These are phyloP conservation scores for Secale cereale DNA, from an alignment of 176 grass and related monocot genomes.

Conservation along the genomic window DNA sequence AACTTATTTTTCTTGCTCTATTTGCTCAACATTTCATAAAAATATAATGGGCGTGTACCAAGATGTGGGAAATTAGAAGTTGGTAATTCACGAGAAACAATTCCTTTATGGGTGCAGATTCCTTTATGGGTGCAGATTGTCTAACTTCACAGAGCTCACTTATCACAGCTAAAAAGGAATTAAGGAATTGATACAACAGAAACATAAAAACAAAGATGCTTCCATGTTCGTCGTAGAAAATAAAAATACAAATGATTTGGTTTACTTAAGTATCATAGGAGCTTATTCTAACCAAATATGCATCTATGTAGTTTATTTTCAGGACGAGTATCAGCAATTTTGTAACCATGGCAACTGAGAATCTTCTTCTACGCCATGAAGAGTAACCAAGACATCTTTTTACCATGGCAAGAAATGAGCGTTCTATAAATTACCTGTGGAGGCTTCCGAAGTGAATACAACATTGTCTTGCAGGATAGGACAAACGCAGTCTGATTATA, in stretches of 20 bases:
- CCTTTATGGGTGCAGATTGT: background rate
- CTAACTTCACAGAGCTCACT: background rate
- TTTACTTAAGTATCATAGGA: background rate
- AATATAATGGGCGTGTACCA: background rate
- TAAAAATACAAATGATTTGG: background rate
- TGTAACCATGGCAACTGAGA: background rate
- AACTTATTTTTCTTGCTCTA: background rate
- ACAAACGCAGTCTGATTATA: slow-evolving; percentile 65
- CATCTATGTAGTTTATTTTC: background rate
- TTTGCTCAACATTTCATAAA: background rate
- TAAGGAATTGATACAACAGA: background rate
- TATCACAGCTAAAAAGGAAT: background rate
- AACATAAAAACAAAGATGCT: background rate
- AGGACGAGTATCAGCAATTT: background rate
- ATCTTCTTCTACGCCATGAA: background rate
- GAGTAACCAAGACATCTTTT: background rate
- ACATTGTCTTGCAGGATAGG: slow-evolving; percentile 65
- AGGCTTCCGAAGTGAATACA: slow-evolving; percentile 51
- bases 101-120: background rate
- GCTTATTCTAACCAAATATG: background rate
- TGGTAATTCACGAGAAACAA: background rate
- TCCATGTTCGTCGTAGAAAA: background rate
- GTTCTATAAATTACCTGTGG: slow-evolving; percentile 48
- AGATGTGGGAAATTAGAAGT: background rate
- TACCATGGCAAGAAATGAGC: background rate